These are phyloP conservation scores for Neospora caninum DNA, from an alignment of 169 alveolate species.

Conservation along the genomic window DNA sequence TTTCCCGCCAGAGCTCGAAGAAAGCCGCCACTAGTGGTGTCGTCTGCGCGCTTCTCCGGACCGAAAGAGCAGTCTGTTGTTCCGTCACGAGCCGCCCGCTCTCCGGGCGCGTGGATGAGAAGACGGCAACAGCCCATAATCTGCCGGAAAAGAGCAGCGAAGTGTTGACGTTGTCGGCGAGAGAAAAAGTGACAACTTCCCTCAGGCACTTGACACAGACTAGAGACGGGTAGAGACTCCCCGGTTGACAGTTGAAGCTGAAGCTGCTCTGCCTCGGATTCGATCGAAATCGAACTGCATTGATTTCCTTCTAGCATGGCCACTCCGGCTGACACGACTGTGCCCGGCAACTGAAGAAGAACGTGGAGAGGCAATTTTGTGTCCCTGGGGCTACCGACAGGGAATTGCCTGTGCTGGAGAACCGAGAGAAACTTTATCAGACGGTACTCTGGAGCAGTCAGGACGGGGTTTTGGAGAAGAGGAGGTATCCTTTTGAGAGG, in stretches of 20 bases:
- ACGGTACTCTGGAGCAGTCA: not conserved
- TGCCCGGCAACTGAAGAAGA: not conserved
- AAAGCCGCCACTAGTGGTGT: not conserved
- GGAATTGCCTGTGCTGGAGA: not conserved
- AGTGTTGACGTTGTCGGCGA: not conserved
- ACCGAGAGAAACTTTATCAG: not conserved
- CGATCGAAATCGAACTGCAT: not conserved
- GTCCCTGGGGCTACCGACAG: not conserved
- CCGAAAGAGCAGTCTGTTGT: not conserved
- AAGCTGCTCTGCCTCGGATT: not conserved
- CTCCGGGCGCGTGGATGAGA: not conserved
- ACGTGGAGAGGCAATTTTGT: not conserved
- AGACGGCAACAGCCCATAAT: slow-evolving; percentile 2
- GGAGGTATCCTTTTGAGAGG: not conserved
- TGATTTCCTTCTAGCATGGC: not conserved
- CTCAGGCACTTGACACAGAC: not conserved
- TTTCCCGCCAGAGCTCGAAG: not conserved
- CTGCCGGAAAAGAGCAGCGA: not conserved
- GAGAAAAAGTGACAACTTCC: not conserved
- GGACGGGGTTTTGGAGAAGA: not conserved
- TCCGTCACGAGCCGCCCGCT: not conserved
- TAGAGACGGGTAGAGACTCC: not conserved
- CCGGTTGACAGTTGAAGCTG: not conserved
- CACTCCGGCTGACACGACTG: not conserved
- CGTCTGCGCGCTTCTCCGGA: not conserved